phyloP scores from a whole-genome alignment of 176 grass and related monocot genomes.

The Carex pumila region DNA sequence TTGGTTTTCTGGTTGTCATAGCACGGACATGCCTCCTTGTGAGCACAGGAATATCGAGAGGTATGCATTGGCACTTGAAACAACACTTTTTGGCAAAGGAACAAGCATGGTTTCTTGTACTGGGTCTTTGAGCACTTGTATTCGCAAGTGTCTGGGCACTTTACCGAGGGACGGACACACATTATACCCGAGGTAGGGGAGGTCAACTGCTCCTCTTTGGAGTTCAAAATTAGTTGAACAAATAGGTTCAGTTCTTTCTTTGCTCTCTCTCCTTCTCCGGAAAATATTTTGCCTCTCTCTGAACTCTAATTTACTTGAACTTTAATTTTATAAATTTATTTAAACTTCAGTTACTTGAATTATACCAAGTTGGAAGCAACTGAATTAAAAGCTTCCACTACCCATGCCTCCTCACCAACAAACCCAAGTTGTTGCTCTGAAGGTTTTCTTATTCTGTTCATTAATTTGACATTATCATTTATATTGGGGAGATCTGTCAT shows the following conservation, averaged over 20 bases:
- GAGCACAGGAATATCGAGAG: neutral
- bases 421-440: neutral
- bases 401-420: neutral
- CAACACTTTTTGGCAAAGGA: conserved; percentile 45
- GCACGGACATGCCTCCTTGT: too few species aligned
- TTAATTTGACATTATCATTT: too few species aligned
- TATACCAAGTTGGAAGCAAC: neutral
- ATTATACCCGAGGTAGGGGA: too few species aligned
- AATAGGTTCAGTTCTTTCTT: too few species aligned
- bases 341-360: too few species aligned
- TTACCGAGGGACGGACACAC: neutral
- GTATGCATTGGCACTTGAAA: conserved; percentile 35
- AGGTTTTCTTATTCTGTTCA: neutral
- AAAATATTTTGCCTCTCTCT: too few species aligned
- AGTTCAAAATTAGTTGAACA: too few species aligned
- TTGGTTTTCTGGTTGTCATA: too few species aligned
- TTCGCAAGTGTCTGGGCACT: conserved; percentile 15
- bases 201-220: too few species aligned
- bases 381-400: neutral
- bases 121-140: conserved; percentile 31
- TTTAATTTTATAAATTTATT: too few species aligned
- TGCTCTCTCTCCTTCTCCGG: too few species aligned
- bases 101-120: conserved; percentile 35
- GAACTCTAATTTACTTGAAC: too few species aligned
- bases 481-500: neutral